Evolutionary conservation across 345 rosid species (phyloP).

Genomic region (Boechera divaricarpa): DNA sequence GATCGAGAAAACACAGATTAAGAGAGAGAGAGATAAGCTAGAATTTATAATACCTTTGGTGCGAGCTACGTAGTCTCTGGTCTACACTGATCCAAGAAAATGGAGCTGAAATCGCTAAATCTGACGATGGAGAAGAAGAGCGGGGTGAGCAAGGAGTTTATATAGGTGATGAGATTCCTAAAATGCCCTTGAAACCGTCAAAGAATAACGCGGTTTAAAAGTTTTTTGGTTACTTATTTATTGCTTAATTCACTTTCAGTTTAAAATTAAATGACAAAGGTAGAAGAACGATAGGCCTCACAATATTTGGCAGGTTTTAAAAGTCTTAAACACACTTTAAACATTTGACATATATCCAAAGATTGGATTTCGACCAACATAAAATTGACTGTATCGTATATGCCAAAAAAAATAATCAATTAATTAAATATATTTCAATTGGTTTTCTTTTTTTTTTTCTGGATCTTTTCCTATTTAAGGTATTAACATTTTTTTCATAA

Average conservation of each 20-base stretch:
- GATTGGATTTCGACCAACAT: conserved; percentile 34
- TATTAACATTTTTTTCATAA: not conserved
- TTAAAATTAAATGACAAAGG: conserved; percentile 9
- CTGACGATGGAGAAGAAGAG: conserved; percentile 45
- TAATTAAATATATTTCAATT: not conserved
- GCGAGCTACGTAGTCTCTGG: conserved; percentile 30
- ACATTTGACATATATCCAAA: conserved; percentile 17
- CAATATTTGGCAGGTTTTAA: conserved; percentile 33
- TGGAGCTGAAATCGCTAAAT: conserved; percentile 37
- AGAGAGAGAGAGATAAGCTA: not conserved
- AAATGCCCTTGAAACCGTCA: conserved; percentile 44
- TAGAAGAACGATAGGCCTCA: conserved; percentile 31
- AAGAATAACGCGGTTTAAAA: conserved; percentile 40
- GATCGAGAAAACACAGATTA: not conserved
- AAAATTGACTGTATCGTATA: not conserved
- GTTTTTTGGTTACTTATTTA: conserved; percentile 33
- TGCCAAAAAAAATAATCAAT: not conserved
- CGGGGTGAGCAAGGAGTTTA: conserved; percentile 39
- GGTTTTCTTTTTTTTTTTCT: not conserved
- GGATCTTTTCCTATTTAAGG: not conserved
- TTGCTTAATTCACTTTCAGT: conserved; percentile 27
- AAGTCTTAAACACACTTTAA: conserved; percentile 28
- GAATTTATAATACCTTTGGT: conserved; percentile 26
- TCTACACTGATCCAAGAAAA: conserved; percentile 27
- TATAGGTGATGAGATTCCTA: conserved; percentile 45